Evolutionary conservation across 208 protist species (phyloP).

Genomic region (Trypanosoma congolense): DNA sequence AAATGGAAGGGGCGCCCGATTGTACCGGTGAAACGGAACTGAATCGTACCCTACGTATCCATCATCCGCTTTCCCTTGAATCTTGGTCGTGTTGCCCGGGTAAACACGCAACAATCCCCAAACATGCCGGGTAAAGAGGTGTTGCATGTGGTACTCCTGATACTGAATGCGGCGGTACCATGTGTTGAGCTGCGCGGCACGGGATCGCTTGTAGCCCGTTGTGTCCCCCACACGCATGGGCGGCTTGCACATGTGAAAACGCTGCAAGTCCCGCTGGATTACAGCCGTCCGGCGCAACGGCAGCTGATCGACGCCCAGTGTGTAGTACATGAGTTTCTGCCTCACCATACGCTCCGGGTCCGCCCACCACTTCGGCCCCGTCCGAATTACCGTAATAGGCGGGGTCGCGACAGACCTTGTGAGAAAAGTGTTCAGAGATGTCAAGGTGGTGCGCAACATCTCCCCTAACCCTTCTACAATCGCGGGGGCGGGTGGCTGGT

Average conservation of each 20-base stretch:
- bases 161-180: constrained; percentile 90
- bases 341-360: constrained; percentile 84
- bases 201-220: constrained; percentile 81
- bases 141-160: constrained; percentile 88
- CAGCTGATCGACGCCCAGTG: constrained; percentile 83
- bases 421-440: constrained; percentile 71
- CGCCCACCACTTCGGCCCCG: constrained; percentile 78
- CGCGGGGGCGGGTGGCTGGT: not conserved
- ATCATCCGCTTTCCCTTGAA: constrained; percentile 75
- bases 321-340: constrained; percentile 88
- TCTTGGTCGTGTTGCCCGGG: constrained; percentile 80
- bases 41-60: constrained; percentile 86
- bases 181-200: constrained; percentile 67
- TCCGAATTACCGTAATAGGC: constrained; percentile 80
- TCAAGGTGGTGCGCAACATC: constrained; percentile 42
- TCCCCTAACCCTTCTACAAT: not conserved
- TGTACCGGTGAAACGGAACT: constrained; percentile 83
- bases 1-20: constrained; percentile 72
- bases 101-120: constrained; percentile 83
- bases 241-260: constrained; percentile 82
- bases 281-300: constrained; percentile 81
- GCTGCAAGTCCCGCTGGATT: constrained; percentile 71
- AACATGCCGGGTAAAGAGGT: constrained; percentile 83
- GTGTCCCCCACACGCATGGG: constrained; percentile 60
- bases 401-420: constrained; percentile 65